Percentiles rank a stretch among this genome's conserved stretches.
These are phyloP conservation scores for Plasmodium ovale DNA, from an alignment of 169 alveolate species.

Conservation along the genomic window DNA sequence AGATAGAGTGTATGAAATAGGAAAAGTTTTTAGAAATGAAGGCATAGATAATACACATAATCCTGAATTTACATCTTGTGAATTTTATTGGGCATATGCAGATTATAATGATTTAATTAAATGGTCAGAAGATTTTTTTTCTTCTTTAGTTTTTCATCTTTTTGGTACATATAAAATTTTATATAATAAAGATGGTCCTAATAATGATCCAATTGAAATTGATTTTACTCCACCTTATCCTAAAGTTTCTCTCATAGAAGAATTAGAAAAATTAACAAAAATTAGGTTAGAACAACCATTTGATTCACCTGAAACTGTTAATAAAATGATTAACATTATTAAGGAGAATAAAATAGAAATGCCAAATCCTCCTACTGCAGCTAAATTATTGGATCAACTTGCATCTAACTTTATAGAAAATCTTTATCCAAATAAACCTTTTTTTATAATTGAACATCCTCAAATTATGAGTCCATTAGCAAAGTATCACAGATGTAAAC, in stretches of 20 bases:
- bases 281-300: conserved; percentile 86
- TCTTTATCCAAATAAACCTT: conserved; percentile 91
- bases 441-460: conserved; percentile 98
- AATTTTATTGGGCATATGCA: conserved; percentile 97
- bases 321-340: conserved; percentile 76
- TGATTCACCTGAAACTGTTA: conserved; percentile 75
- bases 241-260: conserved; percentile 92
- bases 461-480: conserved; percentile 99
- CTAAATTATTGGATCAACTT: conserved; percentile 76
- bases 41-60: conserved; percentile 98
- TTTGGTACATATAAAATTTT: conserved; percentile 95
- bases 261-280: conserved; percentile 87
- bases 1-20: conserved; percentile 98
- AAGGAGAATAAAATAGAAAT: conserved; percentile 82
- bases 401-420: conserved; percentile 95
- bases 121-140: conserved; percentile 96
- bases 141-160: conserved; percentile 88
- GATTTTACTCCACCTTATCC: conserved; percentile 99
- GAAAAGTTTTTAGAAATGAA: conserved; percentile 99
- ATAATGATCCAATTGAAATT: conserved; percentile 91
- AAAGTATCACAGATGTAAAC: conserved; percentile 95
- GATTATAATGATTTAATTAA: conserved; percentile 97
- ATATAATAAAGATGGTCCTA: conserved; percentile 97
- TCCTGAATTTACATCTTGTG: conserved; percentile 99
- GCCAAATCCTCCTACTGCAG: conserved; percentile 83